Evolutionary conservation across 768 basidiomycete genomes (phyloP).

Genomic region (Boletus speciosus): DNA sequence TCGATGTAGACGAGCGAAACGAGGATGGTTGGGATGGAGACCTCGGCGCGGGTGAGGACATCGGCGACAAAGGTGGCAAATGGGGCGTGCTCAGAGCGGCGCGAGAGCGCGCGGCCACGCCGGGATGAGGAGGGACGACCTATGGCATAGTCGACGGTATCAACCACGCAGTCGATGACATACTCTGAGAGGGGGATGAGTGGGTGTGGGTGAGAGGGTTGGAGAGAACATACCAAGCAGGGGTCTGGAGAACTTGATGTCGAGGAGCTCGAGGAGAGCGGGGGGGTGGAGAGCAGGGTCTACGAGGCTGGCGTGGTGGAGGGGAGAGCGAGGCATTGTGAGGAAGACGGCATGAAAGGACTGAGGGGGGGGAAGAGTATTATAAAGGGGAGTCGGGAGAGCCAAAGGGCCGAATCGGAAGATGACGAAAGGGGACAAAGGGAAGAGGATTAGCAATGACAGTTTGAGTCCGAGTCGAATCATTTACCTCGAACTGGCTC

Average conservation of each 20-base stretch:
- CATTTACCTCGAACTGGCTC: slow-evolving; percentile 6
- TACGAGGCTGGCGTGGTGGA: slow-evolving; percentile 54
- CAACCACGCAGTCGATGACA: slow-evolving; percentile 62
- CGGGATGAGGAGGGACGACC: slow-evolving; percentile 57
- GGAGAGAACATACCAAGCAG: slow-evolving; percentile 55
- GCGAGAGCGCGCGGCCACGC: slow-evolving; percentile 45
- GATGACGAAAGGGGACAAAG: slow-evolving; percentile 26
- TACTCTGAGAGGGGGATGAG: slow-evolving; percentile 47
- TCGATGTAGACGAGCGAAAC: slow-evolving; percentile 73
- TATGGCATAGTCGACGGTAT: slow-evolving; percentile 75
- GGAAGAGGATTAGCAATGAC: slow-evolving; percentile 28
- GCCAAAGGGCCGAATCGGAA: slow-evolving; percentile 36
- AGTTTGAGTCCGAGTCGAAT: neutral
- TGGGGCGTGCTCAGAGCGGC: slow-evolving; percentile 49
- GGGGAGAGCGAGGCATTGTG: slow-evolving; percentile 28
- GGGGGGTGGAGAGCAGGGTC: slow-evolving; percentile 61
- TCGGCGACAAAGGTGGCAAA: slow-evolving; percentile 66
- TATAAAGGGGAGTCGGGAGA: slow-evolving; percentile 32
- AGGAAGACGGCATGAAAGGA: slow-evolving; percentile 7
- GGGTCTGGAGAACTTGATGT: slow-evolving; percentile 55
- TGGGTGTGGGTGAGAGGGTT: neutral
- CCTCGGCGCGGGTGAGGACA: slow-evolving; percentile 70
- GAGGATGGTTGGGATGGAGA: slow-evolving; percentile 65
- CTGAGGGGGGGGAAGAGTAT: slow-evolving; percentile 7
- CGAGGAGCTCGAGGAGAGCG: slow-evolving; percentile 65